phyloP scores from a whole-genome alignment of 2,329 filamentous ascomycete genomes.

The Fusarium longipes region DNA sequence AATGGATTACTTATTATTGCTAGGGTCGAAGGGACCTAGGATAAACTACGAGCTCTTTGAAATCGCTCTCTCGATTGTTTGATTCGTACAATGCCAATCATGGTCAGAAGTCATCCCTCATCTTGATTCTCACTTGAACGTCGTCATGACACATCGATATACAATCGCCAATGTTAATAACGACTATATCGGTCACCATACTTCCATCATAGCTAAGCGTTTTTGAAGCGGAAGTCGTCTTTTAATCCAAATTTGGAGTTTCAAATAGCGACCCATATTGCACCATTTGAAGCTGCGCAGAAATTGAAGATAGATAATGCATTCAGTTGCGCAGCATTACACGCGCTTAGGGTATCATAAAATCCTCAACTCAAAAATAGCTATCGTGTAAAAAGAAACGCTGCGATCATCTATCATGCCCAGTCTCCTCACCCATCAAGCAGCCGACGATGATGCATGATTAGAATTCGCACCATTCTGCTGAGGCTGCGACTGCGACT shows the following conservation, averaged over 20 bases:
- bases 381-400: not conserved
- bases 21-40: slow-evolving; percentile 6
- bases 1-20: slow-evolving; percentile 16
- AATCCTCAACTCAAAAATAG: not conserved
- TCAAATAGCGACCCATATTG: not conserved
- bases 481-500: slow-evolving; percentile 21
- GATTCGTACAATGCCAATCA: slow-evolving; percentile 28
- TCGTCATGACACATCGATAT: not conserved
- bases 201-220: not conserved
- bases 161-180: not conserved
- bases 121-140: not conserved
- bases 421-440: not conserved
- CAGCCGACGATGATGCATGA: slow-evolving; percentile 10
- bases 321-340: slow-evolving; percentile 7
- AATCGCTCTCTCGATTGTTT: slow-evolving; percentile 32
- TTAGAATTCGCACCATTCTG: slow-evolving; percentile 25
- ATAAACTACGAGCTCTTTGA: slow-evolving; percentile 28
- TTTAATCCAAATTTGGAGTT: not conserved
- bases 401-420: not conserved
- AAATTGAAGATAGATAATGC: not conserved
- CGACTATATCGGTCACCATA: not conserved
- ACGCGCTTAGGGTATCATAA: slow-evolving; percentile 16
- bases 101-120: slow-evolving; percentile 38
- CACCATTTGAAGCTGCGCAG: not conserved
- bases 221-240: not conserved